Percentiles rank a stretch among this genome's conserved stretches.
These are phyloP conservation scores for Plectranthus barbatus DNA, from an alignment of 257 asterid species.

Conservation along the genomic window DNA sequence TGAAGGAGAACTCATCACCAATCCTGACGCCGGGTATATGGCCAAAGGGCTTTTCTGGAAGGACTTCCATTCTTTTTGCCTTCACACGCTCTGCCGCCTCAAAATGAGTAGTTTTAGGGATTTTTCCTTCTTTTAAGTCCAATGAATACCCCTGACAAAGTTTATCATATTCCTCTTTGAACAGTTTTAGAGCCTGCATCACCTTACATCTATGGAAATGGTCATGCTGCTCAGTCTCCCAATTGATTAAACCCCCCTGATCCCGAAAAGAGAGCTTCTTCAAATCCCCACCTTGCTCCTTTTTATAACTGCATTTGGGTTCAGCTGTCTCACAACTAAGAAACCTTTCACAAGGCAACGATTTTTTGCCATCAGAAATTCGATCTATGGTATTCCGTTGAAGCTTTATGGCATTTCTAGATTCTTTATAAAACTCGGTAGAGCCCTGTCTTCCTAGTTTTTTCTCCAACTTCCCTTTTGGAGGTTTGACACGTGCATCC, in stretches of 20 bases:
- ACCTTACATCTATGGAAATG: constrained; percentile 20
- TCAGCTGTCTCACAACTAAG: not conserved
- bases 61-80: constrained; percentile 5
- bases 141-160: constrained; percentile 26
- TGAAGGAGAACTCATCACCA: constrained; percentile 60
- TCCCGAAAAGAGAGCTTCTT: not conserved
- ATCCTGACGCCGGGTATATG: constrained; percentile 59
- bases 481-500: not conserved
- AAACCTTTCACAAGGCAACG: not conserved
- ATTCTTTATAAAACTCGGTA: not conserved
- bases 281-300: not conserved
- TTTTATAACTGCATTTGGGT: not conserved
- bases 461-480: not conserved
- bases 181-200: constrained; percentile 42
- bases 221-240: constrained; percentile 6
- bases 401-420: not conserved
- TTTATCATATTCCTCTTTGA: constrained; percentile 31
- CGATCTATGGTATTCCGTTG: not conserved
- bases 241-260: constrained; percentile 13
- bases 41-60: constrained; percentile 30
- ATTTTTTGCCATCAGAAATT: not conserved
- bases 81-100: constrained; percentile 14
- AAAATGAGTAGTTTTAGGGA: not conserved
- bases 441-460: not conserved
- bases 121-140: constrained; percentile 19